Percentiles rank a stretch among this genome's conserved stretches.
Evolutionary conservation across 192 early-diverging fungal species (phyloP).

Genomic region (Coemansia sp.): DNA sequence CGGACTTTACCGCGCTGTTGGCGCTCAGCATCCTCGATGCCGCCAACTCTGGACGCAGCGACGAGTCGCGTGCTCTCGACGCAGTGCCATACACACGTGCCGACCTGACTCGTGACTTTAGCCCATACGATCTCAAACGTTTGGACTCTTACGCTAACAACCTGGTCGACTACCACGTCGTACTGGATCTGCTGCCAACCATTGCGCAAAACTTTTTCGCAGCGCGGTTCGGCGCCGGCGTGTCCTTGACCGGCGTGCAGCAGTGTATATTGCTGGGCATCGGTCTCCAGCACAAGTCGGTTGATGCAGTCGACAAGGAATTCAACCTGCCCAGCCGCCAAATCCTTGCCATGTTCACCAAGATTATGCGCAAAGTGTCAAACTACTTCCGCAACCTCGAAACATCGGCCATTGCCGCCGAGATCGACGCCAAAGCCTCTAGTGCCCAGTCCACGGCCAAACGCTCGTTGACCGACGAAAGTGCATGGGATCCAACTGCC

Average conservation of each 20-base stretch:
- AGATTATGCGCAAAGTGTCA: conserved; percentile 85
- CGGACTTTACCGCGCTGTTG: conserved; percentile 74
- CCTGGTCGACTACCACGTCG: conserved; percentile 96
- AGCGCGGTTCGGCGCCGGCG: conserved; percentile 52
- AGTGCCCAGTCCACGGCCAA: conserved; percentile 10
- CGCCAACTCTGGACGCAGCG: conserved; percentile 51
- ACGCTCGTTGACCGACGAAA: conserved; percentile 61
- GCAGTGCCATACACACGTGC: conserved; percentile 15
- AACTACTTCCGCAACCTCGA: conserved; percentile 66
- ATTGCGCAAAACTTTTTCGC: conserved; percentile 82
- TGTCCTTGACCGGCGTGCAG: conserved; percentile 85
- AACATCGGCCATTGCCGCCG: conserved; percentile 26
- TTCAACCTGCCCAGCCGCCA: conserved; percentile 79
- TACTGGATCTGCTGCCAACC: conserved; percentile 85
- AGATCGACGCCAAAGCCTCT: conserved; percentile 13
- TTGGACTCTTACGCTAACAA: conserved; percentile 96
- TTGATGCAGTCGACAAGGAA: conserved; percentile 88
- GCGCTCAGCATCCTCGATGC: conserved; percentile 85
- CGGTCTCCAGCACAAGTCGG: conserved; percentile 89
- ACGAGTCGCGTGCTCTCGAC: conserved; percentile 25
- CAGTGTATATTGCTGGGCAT: conserved; percentile 82
- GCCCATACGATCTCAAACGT: conserved; percentile 86
- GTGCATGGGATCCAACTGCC: conserved; percentile 83
- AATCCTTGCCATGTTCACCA: conserved; percentile 92
- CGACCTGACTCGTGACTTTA: conserved; percentile 40